Evolutionary conservation across 208 protist species (phyloP).

Genomic region (Leishmania tarentolae): DNA sequence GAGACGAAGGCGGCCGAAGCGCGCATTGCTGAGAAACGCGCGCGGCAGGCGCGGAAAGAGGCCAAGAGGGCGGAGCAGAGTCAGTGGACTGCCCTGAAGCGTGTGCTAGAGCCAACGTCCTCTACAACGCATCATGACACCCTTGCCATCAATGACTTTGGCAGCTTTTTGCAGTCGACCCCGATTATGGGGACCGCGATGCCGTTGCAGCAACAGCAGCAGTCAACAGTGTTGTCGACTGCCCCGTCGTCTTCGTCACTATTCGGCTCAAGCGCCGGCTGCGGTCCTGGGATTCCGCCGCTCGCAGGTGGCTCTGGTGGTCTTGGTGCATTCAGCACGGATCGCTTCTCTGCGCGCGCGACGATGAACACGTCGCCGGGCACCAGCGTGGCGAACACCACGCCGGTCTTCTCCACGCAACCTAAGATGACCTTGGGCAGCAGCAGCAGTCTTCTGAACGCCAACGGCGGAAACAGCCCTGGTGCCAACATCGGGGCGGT

Average conservation of each 20-base stretch:
- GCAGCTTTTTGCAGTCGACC: conserved; percentile 46
- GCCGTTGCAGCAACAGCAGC: conserved; percentile 13
- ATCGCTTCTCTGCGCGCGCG: conserved; percentile 23
- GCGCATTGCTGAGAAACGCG: conserved; percentile 37
- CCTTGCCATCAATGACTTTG: conserved; percentile 73
- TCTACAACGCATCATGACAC: conserved; percentile 61
- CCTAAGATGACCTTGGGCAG: conserved; percentile 22
- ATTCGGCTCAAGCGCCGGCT: conserved; percentile 9
- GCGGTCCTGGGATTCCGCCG: conserved; percentile 7
- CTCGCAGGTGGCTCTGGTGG: conserved; percentile 4
- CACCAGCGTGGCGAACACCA: conserved; percentile 10
- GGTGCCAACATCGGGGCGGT: not conserved
- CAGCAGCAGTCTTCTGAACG: conserved; percentile 5
- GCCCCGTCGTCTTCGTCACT: not conserved
- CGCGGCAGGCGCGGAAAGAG: conserved; percentile 35
- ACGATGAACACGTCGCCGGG: conserved; percentile 9
- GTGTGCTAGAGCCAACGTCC: conserved; percentile 39
- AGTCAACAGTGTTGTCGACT: not conserved
- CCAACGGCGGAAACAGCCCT: conserved; percentile 9
- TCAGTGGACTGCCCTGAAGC: conserved; percentile 46
- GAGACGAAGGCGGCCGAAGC: conserved; percentile 39
- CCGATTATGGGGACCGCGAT: not conserved
- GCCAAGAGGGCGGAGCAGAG: conserved; percentile 33
- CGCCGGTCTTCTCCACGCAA: conserved; percentile 48
- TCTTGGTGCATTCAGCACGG: conserved; percentile 18